phyloP scores from a whole-genome alignment of 192 early-diverging fungal genomes.

The Jimgerdemannia flammicorona region DNA sequence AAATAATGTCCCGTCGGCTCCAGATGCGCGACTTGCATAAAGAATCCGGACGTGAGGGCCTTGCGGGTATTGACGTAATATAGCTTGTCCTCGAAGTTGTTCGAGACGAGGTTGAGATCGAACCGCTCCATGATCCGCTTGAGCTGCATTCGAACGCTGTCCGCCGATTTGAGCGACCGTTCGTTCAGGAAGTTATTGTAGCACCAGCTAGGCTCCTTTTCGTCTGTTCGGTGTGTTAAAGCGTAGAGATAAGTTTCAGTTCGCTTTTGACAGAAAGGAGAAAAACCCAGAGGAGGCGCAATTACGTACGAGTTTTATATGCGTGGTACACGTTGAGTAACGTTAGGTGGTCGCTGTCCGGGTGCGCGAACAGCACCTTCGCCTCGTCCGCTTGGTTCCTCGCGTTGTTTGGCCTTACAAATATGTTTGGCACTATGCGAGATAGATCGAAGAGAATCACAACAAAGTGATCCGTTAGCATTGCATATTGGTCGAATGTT shows the following conservation, averaged over 20 bases:
- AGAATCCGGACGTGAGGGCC: constrained; percentile 90
- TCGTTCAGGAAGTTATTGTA: constrained; percentile 91
- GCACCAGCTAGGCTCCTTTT: constrained; percentile 79
- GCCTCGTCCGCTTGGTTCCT: constrained; percentile 86
- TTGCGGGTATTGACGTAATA: constrained; percentile 89
- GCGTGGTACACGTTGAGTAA: constrained; percentile 96
- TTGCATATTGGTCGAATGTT: not conserved
- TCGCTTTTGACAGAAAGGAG: not conserved
- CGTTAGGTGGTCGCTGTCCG: constrained; percentile 95
- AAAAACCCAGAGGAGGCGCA: not conserved
- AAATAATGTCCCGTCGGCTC: constrained; percentile 86
- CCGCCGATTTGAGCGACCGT: constrained; percentile 85
- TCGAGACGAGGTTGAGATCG: constrained; percentile 66
- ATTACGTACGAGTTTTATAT: constrained; percentile 65
- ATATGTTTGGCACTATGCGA: constrained; percentile 74
- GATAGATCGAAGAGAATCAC: not conserved
- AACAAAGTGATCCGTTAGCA: not conserved
- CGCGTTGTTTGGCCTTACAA: constrained; percentile 87
- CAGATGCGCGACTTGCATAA: constrained; percentile 97
- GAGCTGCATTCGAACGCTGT: constrained; percentile 89
- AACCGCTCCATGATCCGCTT: constrained; percentile 75
- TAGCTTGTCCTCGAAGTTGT: constrained; percentile 59
- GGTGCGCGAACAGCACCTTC: constrained; percentile 90
- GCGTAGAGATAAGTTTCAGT: not conserved
- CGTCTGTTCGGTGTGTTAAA: not conserved